phyloP scores from a whole-genome alignment of 129 eudicot species.

The Helianthus tuberosus region DNA sequence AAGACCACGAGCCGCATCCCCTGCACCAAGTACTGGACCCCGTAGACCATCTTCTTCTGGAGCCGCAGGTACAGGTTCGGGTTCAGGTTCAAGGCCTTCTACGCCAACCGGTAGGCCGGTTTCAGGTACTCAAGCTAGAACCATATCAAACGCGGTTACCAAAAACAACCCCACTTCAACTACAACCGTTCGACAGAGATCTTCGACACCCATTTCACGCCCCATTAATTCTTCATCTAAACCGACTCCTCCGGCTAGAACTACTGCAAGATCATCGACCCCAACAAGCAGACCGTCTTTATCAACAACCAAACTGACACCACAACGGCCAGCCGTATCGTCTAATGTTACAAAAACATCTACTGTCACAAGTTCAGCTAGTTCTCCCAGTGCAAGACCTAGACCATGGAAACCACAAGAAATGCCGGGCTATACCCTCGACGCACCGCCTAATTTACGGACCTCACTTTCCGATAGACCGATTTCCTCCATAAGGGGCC shows the following conservation, averaged over 20 bases:
- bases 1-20: slow-evolving; percentile 63
- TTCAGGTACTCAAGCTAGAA: slow-evolving; percentile 50
- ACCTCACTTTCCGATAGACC: slow-evolving; percentile 86
- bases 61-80: slow-evolving; percentile 56
- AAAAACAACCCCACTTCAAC: slow-evolving; percentile 40
- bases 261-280: slow-evolving; percentile 73
- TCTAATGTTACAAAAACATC: slow-evolving; percentile 43
- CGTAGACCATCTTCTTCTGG: slow-evolving; percentile 86
- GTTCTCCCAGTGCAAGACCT: slow-evolving; percentile 74
- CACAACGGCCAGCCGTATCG: slow-evolving; percentile 58
- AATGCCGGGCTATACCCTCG: slow-evolving; percentile 96
- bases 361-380: slow-evolving; percentile 40
- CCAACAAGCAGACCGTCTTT: slow-evolving; percentile 62
- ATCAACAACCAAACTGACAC: slow-evolving; percentile 53
- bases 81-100: slow-evolving; percentile 67
- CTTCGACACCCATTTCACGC: slow-evolving; percentile 73
- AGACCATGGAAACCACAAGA: slow-evolving; percentile 93
- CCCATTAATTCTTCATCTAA: slow-evolving; percentile 48
- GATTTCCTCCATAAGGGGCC: slow-evolving; percentile 67
- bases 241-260: slow-evolving; percentile 56
- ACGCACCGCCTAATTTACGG: slow-evolving; percentile 86
- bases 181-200: slow-evolving; percentile 54
- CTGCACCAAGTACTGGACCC: slow-evolving; percentile 56
- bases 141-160: slow-evolving; percentile 44
- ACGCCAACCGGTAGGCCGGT: slow-evolving; percentile 80